Base-by-base conservation (phyloP, 2,329 filamentous ascomycete genomes). In the Neobulgaria alba region DNA sequence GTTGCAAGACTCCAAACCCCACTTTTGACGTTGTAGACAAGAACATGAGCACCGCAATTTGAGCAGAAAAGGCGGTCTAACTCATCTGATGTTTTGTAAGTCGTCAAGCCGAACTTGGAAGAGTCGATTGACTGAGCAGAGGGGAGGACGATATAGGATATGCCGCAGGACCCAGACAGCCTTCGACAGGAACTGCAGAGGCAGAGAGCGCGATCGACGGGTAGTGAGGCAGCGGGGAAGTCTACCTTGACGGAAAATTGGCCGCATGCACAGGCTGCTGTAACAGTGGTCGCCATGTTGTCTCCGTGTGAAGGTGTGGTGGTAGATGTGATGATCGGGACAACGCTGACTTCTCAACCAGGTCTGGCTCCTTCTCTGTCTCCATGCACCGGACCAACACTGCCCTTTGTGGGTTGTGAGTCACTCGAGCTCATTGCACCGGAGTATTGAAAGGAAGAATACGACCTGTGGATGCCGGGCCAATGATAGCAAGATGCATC, bases 151-250 rank as follows among this genome's bases (percentile, higher is more conserved):
- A 67, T 59, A 41, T 67, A 66, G n/a, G 65, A 66, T 16, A 61
- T 59, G 40, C 60, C 67, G 7, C 73, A 58, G 9, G 67, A 58
- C 15, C 73, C 73, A 14, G 67, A 68, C 20, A 63, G 61, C 33
- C 61, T 61, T 12, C 72, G 66, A 54, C 72, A 77, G 18, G 57
- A 62, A 43, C 57, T 56, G 61, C 73, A 77, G 51, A 75, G 68
- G 55, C 73, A 77, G 46, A 76, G 57, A 36, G 59, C 56, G 4
- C 58, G 53, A 26, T 55, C 52, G 7, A 68, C 41, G 2, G 66
- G 67, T 5, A 68, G 54, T 3, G 47, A 50, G 7, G 53, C 46
- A 1, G 47, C 54, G 1, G 58, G 58, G 10, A 67, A 52, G 3
- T 51, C 52, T 50, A 67, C 55, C 1, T 57, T 51, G 36, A 63